Evolutionary conservation across 2,329 filamentous ascomycete species (phyloP).

Genomic region (Aureobasidium vineae): DNA sequence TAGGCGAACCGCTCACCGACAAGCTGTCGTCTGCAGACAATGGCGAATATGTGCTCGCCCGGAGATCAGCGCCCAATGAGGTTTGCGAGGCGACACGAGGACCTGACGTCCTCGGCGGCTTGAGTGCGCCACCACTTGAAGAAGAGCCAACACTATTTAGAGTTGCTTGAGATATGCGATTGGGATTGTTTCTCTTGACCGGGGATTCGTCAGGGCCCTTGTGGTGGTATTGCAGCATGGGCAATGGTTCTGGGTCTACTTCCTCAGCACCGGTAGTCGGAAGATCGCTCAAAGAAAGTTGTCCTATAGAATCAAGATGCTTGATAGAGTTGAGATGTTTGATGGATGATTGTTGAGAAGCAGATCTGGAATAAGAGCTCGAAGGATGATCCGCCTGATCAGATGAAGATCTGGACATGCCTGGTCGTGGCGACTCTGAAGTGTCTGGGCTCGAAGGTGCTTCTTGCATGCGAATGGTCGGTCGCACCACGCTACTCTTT

Average conservation of each 20-base stretch:
- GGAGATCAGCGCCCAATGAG: conserved; percentile 69
- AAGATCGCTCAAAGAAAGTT: conserved; percentile 31
- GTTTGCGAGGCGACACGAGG: conserved; percentile 73
- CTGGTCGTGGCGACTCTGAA: conserved; percentile 36
- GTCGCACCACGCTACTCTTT: conserved; percentile 25
- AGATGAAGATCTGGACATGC: conserved; percentile 34
- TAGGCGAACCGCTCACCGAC: conserved; percentile 42
- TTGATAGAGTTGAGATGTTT: conserved; percentile 25
- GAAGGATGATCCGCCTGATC: conserved; percentile 29
- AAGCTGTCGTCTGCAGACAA: conserved; percentile 45
- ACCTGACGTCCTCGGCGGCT: conserved; percentile 55
- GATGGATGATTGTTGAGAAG: conserved; percentile 25
- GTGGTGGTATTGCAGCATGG: conserved; percentile 53
- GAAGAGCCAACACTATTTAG: conserved; percentile 35
- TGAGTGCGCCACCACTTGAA: conserved; percentile 33
- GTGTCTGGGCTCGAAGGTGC: conserved; percentile 38
- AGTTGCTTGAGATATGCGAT: conserved; percentile 37
- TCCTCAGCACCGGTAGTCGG: conserved; percentile 29
- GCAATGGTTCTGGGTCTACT: conserved; percentile 34
- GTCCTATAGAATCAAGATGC: conserved; percentile 25
- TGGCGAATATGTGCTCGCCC: conserved; percentile 60
- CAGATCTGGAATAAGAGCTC: conserved; percentile 22
- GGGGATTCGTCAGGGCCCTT: conserved; percentile 42
- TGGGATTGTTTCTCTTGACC: conserved; percentile 31
- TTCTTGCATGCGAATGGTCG: conserved; percentile 35